Conservation (phyloP, 768 basidiomycete genomes). For the Xerocomellus intermedius region DNA sequence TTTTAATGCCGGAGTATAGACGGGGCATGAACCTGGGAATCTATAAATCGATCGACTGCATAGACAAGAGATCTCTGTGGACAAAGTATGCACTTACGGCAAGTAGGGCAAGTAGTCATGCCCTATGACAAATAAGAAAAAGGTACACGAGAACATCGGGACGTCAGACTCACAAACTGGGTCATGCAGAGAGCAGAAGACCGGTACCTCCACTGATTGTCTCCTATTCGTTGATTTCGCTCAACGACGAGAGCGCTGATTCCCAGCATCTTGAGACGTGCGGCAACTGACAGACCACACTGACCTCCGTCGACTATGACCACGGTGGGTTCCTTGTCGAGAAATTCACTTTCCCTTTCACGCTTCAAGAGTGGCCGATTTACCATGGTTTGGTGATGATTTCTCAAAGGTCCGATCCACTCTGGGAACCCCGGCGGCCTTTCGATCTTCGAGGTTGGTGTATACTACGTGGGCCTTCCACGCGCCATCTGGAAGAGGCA, state of each 20-base stretch:
- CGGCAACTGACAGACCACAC: slow-evolving; percentile 53
- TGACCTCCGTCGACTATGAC: slow-evolving; percentile 53
- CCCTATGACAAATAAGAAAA: slow-evolving; percentile 27
- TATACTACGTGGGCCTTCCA: slow-evolving; percentile 51
- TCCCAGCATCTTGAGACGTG: slow-evolving; percentile 42
- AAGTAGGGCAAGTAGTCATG: slow-evolving; percentile 53
- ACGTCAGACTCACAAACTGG: slow-evolving; percentile 27
- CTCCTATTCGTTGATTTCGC: slow-evolving; percentile 26
- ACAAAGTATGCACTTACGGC: slow-evolving; percentile 38
- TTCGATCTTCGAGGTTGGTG: slow-evolving; percentile 48
- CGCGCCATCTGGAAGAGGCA: slow-evolving; percentile 39
- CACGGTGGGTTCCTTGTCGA: slow-evolving; percentile 48
- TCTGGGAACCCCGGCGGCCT: slow-evolving; percentile 49
- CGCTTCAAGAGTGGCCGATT: slow-evolving; percentile 31
- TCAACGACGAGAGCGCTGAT: slow-evolving; percentile 23
- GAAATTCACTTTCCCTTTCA: slow-evolving; percentile 25
- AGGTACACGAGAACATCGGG: background rate
- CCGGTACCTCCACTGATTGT: slow-evolving; percentile 32
- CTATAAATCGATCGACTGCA: slow-evolving; percentile 24
- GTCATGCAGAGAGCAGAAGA: slow-evolving; percentile 31
- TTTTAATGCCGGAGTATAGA: slow-evolving; percentile 52
- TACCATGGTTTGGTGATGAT: slow-evolving; percentile 35
- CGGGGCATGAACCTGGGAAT: slow-evolving; percentile 60
- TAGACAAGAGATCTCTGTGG: background rate
- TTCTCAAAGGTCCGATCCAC: slow-evolving; percentile 42